Base-by-base conservation (phyloP, 164 flowering plant genomes). In the Liquidambar formosana region DNA sequence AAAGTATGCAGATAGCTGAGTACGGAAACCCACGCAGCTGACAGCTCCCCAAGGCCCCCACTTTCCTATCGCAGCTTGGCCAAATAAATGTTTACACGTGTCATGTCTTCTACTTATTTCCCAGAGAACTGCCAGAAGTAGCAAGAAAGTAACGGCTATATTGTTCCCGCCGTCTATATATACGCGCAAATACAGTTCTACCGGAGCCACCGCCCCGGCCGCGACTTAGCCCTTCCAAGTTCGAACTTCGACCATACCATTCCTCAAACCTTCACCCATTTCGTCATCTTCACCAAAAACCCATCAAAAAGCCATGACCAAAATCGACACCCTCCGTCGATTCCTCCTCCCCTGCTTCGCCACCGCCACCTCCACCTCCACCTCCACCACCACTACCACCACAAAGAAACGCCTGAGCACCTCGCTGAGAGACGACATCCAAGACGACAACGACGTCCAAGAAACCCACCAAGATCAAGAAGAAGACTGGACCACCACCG, bases 371-470 rank as follows among this genome's bases (percentile, higher is more conserved):
- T 1, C 79, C 51, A 0, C 80, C 44, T 1, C 61, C 75, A 49
- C 74, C 71, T 10, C 76, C 65, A n/a, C 73, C 78, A 21, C 71
- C 67, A 14, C 63, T 53, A 38, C 72, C 66, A 18, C 81, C 68
- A 43, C 76, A 78, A 86, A 85, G 87, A 89, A 83, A 77, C 91
- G 93, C 49, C 63, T 83, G 51, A 85, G 89, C 88, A 79, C 90
- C 72, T 89, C 91, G 27, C 75, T 87, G 3, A 69, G 90, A 12
- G 89, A 84, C 76, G 90, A 81, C 73, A 65, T 75, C 46, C 51
- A 60, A 67, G 74, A 63, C 47, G 22, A 26, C 21, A 49, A 59
- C 63, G 18, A 54, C 47, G 44, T 38, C 22, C 43, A 53, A 13
- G 49, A 41, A 49, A 69, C 49, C 53, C 44, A 45, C 19, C 64